Evolutionary conservation across 352 stramenopile species (phyloP).

Genomic region (Pythium biforme): DNA sequence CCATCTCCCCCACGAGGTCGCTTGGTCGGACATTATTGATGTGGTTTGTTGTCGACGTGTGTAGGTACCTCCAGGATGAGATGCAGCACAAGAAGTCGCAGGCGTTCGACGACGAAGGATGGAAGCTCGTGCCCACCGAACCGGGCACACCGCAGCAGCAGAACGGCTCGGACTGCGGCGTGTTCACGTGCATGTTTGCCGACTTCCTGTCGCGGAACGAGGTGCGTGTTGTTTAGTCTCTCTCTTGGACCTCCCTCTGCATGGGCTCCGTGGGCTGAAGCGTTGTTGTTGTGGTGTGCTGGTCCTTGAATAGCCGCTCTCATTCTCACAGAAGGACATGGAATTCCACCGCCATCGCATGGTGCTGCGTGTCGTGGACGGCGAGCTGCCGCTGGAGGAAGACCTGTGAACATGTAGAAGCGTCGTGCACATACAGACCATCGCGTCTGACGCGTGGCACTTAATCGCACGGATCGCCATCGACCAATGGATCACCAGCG

Average conservation of each 20-base stretch:
- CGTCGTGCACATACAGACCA: too few species aligned
- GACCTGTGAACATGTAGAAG: constrained; percentile 44
- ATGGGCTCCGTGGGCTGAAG: neutral
- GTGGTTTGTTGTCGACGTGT: neutral
- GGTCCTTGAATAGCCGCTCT: constrained; percentile 40
- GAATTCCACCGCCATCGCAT: constrained; percentile 83
- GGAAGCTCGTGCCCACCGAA: constrained; percentile 60
- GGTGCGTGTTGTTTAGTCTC: constrained; percentile 31
- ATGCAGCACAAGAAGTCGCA: constrained; percentile 84
- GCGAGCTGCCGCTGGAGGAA: constrained; percentile 62
- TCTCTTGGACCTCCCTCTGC: neutral
- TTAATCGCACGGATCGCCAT: neutral
- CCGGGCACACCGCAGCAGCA: constrained; percentile 70
- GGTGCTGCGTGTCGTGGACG: constrained; percentile 68
- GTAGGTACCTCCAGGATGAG: constrained; percentile 81
- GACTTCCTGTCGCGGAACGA: constrained; percentile 71
- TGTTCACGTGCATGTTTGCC: constrained; percentile 87
- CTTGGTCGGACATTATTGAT: neutral
- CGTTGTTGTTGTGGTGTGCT: neutral
- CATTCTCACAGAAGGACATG: constrained; percentile 82
- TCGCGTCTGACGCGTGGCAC: too few species aligned
- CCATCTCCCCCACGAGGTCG: neutral
- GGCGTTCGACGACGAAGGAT: constrained; percentile 56
- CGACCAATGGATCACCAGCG: too few species aligned
- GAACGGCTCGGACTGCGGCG: constrained; percentile 84